Conservation (phyloP, 805 yeast genomes). For the Ogataea corticis region DNA sequence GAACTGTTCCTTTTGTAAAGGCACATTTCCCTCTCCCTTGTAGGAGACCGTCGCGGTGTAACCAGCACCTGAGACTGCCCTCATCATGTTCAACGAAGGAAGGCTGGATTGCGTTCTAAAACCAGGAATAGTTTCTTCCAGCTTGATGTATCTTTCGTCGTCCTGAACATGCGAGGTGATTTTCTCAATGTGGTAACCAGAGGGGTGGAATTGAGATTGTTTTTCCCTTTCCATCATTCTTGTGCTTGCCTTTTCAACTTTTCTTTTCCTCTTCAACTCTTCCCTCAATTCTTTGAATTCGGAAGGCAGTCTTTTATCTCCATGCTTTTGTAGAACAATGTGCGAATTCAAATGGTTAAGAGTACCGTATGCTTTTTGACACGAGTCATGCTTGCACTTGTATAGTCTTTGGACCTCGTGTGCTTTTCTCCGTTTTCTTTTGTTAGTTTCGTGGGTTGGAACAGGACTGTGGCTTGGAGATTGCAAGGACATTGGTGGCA, state of each 20-base stretch:
- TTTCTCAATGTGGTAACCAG: slow-evolving; percentile 6
- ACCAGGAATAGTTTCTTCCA: slow-evolving; percentile 4
- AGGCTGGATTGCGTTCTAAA: background rate
- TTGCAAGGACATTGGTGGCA: background rate
- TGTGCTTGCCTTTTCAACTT: slow-evolving; percentile 21
- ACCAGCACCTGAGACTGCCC: background rate
- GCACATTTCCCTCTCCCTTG: background rate
- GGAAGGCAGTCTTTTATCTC: slow-evolving; percentile 52
- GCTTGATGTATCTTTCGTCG: background rate
- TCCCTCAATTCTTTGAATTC: slow-evolving; percentile 54
- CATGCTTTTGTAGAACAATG: slow-evolving; percentile 53
- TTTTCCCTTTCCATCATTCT: slow-evolving; percentile 17
- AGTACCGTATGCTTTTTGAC: slow-evolving; percentile 59
- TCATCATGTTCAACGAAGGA: slow-evolving; percentile 2
- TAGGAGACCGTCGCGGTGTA: slow-evolving; percentile 1
- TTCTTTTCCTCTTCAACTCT: slow-evolving; percentile 36
- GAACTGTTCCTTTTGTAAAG: slow-evolving; percentile 8
- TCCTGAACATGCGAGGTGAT: slow-evolving; percentile 4
- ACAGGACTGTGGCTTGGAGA: slow-evolving; percentile 7
- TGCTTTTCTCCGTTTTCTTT: slow-evolving; percentile 54
- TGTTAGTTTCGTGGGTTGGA: slow-evolving; percentile 21
- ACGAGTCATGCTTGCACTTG: slow-evolving; percentile 46
- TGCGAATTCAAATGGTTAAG: slow-evolving; percentile 61
- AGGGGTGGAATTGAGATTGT: slow-evolving; percentile 5
- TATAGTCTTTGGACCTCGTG: slow-evolving; percentile 58